Base-by-base conservation (phyloP, 345 rosid species). In the Conringia planisiliqua region DNA sequence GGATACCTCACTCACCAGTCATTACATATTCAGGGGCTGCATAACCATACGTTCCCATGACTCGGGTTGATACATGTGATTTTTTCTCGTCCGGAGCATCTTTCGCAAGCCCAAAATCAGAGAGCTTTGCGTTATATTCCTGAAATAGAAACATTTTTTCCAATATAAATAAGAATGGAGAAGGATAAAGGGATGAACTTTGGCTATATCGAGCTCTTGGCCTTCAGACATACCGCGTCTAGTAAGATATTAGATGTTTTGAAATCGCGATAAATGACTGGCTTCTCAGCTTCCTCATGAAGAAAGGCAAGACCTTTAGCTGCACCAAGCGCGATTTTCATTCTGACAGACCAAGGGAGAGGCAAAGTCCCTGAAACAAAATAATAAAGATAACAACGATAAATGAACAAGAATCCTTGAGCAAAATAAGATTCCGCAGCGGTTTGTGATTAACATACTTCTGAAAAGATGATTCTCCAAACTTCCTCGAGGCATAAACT, bases 1-100 rank as follows among this genome's bases (percentile, higher is more conserved):
- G 11, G 46, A 67, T 39, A 38, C 17, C 52, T 51, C 24, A 78
- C 88, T 24, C 66, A 88, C 93, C 96, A 57, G 91, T 90, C 96
- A 87, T 90, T 55, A 90, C 93, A 79, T 90, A 90, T 64, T 88
- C 91, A 4, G 96, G 93, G n/a, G 96, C 96, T 6, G 93, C 96
- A 77, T 90, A 90, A 55, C 96, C 96, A 75, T 88, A 88, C 10
- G 96, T 90, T 72, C 93, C 96, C 93, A 90, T 88, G 27, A 90
- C 93, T 56, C 96, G 78, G 65, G 96, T 90, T 50, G 96, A 90
- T 35, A 90, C 96, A 29, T 90, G 96, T 27, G 93, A 88, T 71
- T 88, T 90, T 66, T 83, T 91, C 52, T 85, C 96, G 62, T 90
- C 96, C 2, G 91, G 96, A 22, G 88, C 96, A 76, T 90, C 93